Conservation (phyloP, 177 flowering plant species). For the Vitis hybrid region DNA sequence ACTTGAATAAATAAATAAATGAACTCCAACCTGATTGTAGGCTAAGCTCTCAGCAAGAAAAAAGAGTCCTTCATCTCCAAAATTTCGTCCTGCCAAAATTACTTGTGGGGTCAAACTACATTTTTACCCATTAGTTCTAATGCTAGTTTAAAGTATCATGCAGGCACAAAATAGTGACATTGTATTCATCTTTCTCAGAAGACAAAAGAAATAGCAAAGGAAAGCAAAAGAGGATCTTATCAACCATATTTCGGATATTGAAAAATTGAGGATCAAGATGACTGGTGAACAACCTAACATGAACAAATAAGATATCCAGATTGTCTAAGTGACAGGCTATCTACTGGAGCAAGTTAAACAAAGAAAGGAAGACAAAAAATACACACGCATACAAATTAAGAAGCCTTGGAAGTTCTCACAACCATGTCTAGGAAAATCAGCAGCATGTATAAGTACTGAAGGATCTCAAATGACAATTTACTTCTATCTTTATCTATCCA, state of each 20-base stretch:
- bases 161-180: background rate
- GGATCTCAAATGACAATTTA: background rate
- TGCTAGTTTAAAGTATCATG: background rate
- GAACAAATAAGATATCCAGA: background rate
- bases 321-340: background rate
- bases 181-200: background rate
- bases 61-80: slow-evolving; percentile 93
- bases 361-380: too few species aligned
- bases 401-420: background rate
- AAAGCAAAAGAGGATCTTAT: background rate
- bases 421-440: background rate
- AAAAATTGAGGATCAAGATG: background rate
- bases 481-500: background rate
- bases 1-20: too few species aligned
- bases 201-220: background rate
- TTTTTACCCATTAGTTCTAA: background rate
- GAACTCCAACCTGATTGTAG: slow-evolving; percentile 70
- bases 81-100: slow-evolving; percentile 62
- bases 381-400: too few species aligned
- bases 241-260: background rate
- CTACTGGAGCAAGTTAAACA: background rate
- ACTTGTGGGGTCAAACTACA: slow-evolving; percentile 4
- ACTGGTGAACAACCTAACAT: background rate
- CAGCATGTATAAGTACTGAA: background rate
- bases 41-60: slow-evolving; percentile 93